Base-by-base conservation (phyloP, 495 filamentous ascomycete species). In the Sporormia fimetaria region DNA sequence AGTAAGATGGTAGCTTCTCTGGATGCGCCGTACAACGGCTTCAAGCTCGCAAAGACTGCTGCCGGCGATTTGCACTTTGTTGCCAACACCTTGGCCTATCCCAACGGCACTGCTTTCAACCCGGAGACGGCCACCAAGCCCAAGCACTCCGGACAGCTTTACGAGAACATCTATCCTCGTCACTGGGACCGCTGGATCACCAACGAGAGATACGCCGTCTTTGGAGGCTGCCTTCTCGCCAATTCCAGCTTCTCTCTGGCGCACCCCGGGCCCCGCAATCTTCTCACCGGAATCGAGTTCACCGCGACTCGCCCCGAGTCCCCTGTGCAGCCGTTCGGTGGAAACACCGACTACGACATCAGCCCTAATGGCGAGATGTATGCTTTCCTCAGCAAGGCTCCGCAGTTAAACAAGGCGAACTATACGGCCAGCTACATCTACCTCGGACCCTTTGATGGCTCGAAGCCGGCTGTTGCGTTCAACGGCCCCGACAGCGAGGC, bases 321-420 rank as follows among this genome's bases (percentile, higher is more conserved):
- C 4, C 67, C 67, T 0, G 64, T 78, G 14, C 70, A 67, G 2
- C 69, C 74, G 0, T 76, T 76, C 47, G 75, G 74, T 4, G 75
- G 69, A 4, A 57, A 62, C 8, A 66, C 67, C 12, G 59, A 77
- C 50, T 80, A 74, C 44, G 73, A 71, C 44, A 65, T 78, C 34
- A 67, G 67, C 40, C 59, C 63, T 2, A 58, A 63, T 6, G 69
- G 71, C 2, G 65, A 22, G 1, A 30, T 23, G 2, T 26, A 93
- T 47, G 76, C 81, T 1, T 93, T 94, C 58, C 74, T 93, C 26
- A 76, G 85, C 1, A 90, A 83, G 52, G 85, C 88, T 51, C 83
- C 87, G 0, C 68, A 70, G 7, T 51, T 90, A 2, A 75, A 82
- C 49, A 76, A 77, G 5, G 87, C 87, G 0, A 70, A 76, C 14